Conservation (phyloP, 2,329 filamentous ascomycete genomes). For the Cyphellophora europaea region DNA sequence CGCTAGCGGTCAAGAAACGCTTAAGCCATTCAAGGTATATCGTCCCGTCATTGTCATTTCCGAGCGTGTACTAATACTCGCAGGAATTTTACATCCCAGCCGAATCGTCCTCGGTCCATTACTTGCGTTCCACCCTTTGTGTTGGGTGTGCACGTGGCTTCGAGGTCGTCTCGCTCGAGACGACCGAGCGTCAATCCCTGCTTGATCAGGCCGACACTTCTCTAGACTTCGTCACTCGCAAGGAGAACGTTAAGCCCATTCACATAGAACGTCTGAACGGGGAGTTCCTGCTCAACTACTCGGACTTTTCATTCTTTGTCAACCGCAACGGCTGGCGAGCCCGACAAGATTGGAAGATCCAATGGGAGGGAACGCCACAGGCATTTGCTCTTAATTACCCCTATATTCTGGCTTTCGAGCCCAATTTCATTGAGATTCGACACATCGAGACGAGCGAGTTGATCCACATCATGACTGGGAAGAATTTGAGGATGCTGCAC, state of each 20-base stretch:
- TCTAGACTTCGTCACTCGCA: constrained; percentile 89
- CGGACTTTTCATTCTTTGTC: constrained; percentile 98
- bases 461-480: constrained; percentile 91
- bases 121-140: constrained; percentile 91
- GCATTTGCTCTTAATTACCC: constrained; percentile 92
- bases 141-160: constrained; percentile 93
- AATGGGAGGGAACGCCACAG: constrained; percentile 90
- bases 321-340: constrained; percentile 97
- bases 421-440: constrained; percentile 93
- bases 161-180: constrained; percentile 92
- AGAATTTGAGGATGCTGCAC: constrained; percentile 95
- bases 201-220: constrained; percentile 97
- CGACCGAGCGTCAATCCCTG: constrained; percentile 93
- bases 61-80: constrained; percentile 1
- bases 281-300: constrained; percentile 96
- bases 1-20: constrained; percentile 81
- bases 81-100: constrained; percentile 96
- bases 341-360: constrained; percentile 90
- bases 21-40: constrained; percentile 78
- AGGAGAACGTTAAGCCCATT: constrained; percentile 88
- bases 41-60: constrained; percentile 2
- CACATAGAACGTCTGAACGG: constrained; percentile 96
- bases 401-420: constrained; percentile 94
- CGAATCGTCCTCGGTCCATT: constrained; percentile 96
- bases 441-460: constrained; percentile 86